phyloP scores from a whole-genome alignment of 352 stramenopile genomes.

The Pythium chondricola region DNA sequence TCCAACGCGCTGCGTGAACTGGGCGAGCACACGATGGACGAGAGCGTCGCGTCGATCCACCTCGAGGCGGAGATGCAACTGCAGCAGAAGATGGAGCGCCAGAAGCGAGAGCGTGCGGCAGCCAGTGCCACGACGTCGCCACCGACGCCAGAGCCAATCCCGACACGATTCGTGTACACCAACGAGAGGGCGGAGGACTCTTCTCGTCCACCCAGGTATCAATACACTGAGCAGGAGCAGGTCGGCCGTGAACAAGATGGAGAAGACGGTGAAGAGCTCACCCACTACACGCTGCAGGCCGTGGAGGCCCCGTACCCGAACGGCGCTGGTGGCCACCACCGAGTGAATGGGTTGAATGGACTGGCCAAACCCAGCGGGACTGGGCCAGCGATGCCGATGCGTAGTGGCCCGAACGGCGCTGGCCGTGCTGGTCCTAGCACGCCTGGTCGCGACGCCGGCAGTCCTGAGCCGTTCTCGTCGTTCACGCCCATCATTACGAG shows the following conservation, averaged over 20 bases:
- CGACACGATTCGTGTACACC: too few relatives aligned
- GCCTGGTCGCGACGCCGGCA: neutral
- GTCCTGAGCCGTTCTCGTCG: conserved; percentile 63
- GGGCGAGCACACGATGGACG: conserved; percentile 56
- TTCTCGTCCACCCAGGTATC: too few relatives aligned
- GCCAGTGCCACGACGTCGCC: too few relatives aligned
- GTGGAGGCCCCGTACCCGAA: neutral
- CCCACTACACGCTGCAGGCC: conserved; percentile 7
- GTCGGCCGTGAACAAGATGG: neutral
- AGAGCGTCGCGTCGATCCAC: conserved; percentile 60
- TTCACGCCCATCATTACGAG: conserved; percentile 86
- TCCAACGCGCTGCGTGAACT: conserved; percentile 64
- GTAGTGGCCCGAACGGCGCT: too few relatives aligned
- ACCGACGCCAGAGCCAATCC: too few relatives aligned
- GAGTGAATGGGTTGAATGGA: conserved; percentile 21
- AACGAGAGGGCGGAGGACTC: too few relatives aligned
- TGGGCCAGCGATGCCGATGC: too few relatives aligned
- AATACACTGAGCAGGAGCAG: too few relatives aligned
- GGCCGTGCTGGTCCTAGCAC: conserved; percentile 14
- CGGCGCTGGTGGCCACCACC: conserved; percentile 17
- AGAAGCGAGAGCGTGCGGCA: conserved; percentile 19
- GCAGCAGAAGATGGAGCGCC: conserved; percentile 47
- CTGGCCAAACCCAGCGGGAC: conserved; percentile 15
- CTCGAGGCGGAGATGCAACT: conserved; percentile 75
- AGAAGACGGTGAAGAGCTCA: neutral